phyloP scores from a whole-genome alignment of 2,329 filamentous ascomycete genomes.

The Xylaria sp. region DNA sequence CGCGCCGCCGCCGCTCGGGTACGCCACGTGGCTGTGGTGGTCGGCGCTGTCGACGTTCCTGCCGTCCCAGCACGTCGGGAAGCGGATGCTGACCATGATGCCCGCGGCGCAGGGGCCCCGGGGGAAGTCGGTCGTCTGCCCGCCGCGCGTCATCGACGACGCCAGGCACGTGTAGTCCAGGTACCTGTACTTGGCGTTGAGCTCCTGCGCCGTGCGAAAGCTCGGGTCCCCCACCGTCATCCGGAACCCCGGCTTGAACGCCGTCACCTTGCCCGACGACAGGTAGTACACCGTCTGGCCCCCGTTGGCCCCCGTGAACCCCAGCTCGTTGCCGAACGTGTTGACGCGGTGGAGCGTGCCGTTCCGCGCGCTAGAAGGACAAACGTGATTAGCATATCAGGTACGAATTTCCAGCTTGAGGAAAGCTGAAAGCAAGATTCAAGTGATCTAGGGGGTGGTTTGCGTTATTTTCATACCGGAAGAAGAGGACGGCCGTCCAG shows the following conservation, averaged over 20 bases:
- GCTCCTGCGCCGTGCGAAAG: slow-evolving; percentile 32
- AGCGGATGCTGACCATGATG: slow-evolving; percentile 32
- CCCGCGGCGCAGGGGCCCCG: slow-evolving; percentile 28
- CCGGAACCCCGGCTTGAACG: slow-evolving; percentile 45
- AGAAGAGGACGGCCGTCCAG: slow-evolving; percentile 34
- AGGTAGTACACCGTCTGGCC: slow-evolving; percentile 48
- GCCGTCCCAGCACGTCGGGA: slow-evolving; percentile 37
- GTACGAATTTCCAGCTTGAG: not conserved
- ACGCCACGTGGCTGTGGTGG: slow-evolving; percentile 38
- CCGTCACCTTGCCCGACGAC: slow-evolving; percentile 41
- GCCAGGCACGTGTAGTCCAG: slow-evolving; percentile 36
- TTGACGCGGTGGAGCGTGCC: slow-evolving; percentile 36
- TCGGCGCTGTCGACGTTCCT: slow-evolving; percentile 35
- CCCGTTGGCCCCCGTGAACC: slow-evolving; percentile 33
- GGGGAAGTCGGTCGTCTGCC: slow-evolving; percentile 34
- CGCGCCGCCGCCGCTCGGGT: slow-evolving; percentile 32
- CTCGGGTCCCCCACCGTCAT: slow-evolving; percentile 44
- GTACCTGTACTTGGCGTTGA: slow-evolving; percentile 34
- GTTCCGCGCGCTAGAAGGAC: slow-evolving; percentile 29
- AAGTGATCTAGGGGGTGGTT: too few species aligned
- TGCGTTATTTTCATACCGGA: slow-evolving; percentile 23
- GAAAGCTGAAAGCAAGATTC: too few species aligned
- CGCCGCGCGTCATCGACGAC: slow-evolving; percentile 32
- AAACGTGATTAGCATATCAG: slow-evolving; percentile 14
- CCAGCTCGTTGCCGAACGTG: slow-evolving; percentile 37